Conservation (phyloP, 805 yeast species). For the Candida sonorensis region DNA sequence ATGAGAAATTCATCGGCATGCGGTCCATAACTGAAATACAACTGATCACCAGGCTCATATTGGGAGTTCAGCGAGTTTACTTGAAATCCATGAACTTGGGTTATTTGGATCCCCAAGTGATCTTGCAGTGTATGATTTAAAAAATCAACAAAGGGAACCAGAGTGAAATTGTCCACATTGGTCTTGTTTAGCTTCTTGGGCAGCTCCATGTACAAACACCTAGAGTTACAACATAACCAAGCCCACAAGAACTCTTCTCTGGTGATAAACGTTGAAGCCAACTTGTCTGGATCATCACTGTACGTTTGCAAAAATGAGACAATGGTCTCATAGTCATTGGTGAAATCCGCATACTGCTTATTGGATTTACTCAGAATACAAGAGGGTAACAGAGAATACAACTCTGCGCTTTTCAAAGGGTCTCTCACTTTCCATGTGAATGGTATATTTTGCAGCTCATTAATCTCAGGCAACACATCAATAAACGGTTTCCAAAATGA, state of each 20-base stretch:
- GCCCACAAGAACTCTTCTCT: conserved; percentile 46
- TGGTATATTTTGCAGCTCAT: conserved; percentile 54
- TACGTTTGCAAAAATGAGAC: conserved; percentile 15
- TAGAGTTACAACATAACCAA: conserved; percentile 85
- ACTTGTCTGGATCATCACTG: neutral
- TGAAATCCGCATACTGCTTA: conserved; percentile 36
- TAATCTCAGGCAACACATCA: conserved; percentile 49
- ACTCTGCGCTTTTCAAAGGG: conserved; percentile 13
- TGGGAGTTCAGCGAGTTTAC: conserved; percentile 33
- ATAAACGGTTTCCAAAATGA: conserved; percentile 70
- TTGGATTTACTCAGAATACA: conserved; percentile 33
- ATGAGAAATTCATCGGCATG: conserved; percentile 78
- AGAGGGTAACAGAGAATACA: conserved; percentile 37
- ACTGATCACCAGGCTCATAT: conserved; percentile 41
- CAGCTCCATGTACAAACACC: conserved; percentile 77
- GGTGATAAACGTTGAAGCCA: conserved; percentile 11
- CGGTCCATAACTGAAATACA: conserved; percentile 77
- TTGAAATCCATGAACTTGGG: conserved; percentile 40
- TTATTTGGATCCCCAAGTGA: conserved; percentile 45
- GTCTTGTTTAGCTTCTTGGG: conserved; percentile 36
- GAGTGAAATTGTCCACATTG: conserved; percentile 63
- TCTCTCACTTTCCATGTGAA: conserved; percentile 46
- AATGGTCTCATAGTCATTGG: conserved; percentile 38
- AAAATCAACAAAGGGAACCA: conserved; percentile 90
- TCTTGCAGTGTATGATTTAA: conserved; percentile 60